Evolutionary conservation across 768 basidiomycete species (phyloP).

Genomic region (Suillus clintonianus): DNA sequence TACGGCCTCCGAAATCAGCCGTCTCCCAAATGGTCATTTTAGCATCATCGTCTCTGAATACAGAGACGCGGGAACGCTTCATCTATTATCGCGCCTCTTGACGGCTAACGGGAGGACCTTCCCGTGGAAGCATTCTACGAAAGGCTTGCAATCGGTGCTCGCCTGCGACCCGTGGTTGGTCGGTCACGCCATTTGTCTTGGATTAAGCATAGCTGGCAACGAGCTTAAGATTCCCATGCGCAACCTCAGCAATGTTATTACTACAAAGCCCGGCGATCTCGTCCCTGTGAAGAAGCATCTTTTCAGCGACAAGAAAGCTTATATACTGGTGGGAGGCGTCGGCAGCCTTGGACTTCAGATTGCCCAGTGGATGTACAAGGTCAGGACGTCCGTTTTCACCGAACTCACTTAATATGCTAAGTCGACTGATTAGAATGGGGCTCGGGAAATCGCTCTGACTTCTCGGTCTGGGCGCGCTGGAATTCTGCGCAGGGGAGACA

Average conservation of each 20-base stretch:
- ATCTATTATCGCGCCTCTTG: background rate
- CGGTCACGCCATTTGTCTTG: background rate
- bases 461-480: conserved; percentile 21
- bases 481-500: background rate
- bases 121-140: background rate
- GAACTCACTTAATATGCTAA: background rate
- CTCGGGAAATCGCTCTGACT: conserved; percentile 33
- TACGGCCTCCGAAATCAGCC: background rate
- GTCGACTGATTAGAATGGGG: conserved; percentile 7
- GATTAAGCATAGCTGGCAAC: background rate
- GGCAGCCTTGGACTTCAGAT: conserved; percentile 28
- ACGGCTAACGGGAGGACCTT: background rate
- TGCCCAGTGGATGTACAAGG: conserved; percentile 32
- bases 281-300: conserved; percentile 19
- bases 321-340: conserved; percentile 25
- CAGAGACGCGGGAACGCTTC: background rate
- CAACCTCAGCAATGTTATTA: background rate
- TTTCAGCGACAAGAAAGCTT: conserved; percentile 31
- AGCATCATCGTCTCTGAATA: background rate
- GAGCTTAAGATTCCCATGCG: background rate
- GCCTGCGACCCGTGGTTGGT: background rate
- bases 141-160: background rate
- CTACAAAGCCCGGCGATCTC: background rate
- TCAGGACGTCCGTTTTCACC: background rate
- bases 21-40: background rate